Base-by-base conservation (phyloP, 306 rosid species). In the Delonix regia region DNA sequence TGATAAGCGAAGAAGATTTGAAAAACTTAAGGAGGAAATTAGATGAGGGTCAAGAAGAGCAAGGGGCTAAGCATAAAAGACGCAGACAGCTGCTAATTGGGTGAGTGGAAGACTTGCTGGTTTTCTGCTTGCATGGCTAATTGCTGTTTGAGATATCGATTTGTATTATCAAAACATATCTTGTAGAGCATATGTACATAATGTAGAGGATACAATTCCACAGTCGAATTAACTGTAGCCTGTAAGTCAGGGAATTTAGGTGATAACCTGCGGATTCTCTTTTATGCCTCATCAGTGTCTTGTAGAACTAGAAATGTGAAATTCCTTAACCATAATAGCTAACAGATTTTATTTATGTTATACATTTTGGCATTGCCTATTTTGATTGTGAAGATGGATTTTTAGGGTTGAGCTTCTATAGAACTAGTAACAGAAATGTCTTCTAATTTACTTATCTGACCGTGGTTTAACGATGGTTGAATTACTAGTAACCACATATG, bases 1-100 rank as follows among this genome's bases (percentile, higher is more conserved):
- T 57, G 78, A 87, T 94, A 13, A 63, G 91, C 57, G 95, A 87
- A 69, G 94, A 87, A 78, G 94, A 90, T 62, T 77, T 90, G 80
- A 83, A 69, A 77, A 77, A 77, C 51, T 73, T 87, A 49, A 84
- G 92, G 62, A 87, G 90, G 65, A 90, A 85, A 77, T 56, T 86
- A 60, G 90, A 89, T 53, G 91, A 86, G 27, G 82, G 80, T 69
- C 82, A 36, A 57, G 8, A 78, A 62, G 77, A 77, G 49, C 84
- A 83, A 42, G 86, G 45, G 21, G 56, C 71, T 12, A 76, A 82
- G 83, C 53, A 76, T 21, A 92, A 90, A 83, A 85, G 88, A 82
- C 77, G 67, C 25, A 90, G 80, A 80, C 79, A 85, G 80, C 75
- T 78, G 45, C 78, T 84, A 66, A 81, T 76, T 80, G 82, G 78